Base-by-base conservation (phyloP, 306 rosid genomes). In the Dalbergia cochinchinensis region DNA sequence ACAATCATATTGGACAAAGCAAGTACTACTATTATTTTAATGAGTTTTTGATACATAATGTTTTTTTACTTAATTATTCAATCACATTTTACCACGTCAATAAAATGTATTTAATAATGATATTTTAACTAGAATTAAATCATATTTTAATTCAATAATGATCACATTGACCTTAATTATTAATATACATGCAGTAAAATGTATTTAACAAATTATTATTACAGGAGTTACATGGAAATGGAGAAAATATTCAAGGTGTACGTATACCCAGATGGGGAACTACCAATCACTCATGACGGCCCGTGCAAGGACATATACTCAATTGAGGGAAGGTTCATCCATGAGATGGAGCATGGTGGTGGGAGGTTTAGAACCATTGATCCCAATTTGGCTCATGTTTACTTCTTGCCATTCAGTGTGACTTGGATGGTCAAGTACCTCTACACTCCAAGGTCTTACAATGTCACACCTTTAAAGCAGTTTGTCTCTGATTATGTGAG, bases 251-350 rank as follows among this genome's bases (percentile, higher is more conserved):
- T 94, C 66, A 89, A 94, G 77, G 91, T 94, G 44, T 89, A 90
- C 63, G 89, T 94, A 61, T 94, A 94, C 80, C 35, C 80, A 31
- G 97, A 94, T 67, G 98, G 97, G 10, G 97, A 90, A 48, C 85
- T 75, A 33, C 98, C 98, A n/a, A 78, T 94, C 11, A 83, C 86
- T 9, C 98, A 89, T 42, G 88, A 89, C 34, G 98, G 93, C 8
- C 98, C 98, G 4, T 94, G 96, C 84, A 92, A 94, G 78, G 92
- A 94, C 88, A 87, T 92, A 80, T 94, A 94, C 84, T 77, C 94
- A 14, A 78, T 83, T 5, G 97, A 94, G 82, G 98, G 98, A 74
- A 84, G 97, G 85, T 94, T 94, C 87, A 87, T 94, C 78, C 79
- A 92, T 42, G 97, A 94, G 79, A 79, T 94, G 89, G 97, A 94